Evolutionary conservation across 441 rosid species (phyloP).

Genomic region (Euphorbia celastroides): DNA sequence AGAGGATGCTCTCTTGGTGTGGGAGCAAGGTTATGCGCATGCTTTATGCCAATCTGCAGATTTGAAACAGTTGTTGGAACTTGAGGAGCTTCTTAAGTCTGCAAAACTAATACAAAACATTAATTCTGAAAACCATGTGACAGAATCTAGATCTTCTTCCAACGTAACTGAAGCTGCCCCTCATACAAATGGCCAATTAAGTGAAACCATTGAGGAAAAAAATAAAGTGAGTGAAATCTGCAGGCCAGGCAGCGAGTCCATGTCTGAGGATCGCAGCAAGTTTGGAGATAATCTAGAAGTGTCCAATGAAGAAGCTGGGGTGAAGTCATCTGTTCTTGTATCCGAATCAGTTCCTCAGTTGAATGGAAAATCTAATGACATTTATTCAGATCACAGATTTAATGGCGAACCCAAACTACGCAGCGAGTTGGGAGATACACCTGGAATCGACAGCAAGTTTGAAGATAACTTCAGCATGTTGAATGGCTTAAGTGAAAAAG

Average conservation of each 20-base stretch:
- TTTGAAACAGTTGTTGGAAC: too few relatives aligned
- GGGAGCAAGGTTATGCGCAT: too few relatives aligned
- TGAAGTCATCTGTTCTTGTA: constrained; percentile 19
- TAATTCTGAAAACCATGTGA: constrained; percentile 21
- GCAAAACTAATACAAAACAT: not conserved
- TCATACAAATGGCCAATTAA: constrained; percentile 31
- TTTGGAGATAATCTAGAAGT: constrained; percentile 19
- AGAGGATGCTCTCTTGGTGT: too few relatives aligned
- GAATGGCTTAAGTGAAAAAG: constrained; percentile 30
- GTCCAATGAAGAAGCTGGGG: constrained; percentile 23
- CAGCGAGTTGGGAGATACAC: constrained; percentile 27
- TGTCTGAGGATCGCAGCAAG: constrained; percentile 26
- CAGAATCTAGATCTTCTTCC: constrained; percentile 27
- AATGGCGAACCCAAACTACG: constrained; percentile 26
- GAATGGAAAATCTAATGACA: constrained; percentile 34
- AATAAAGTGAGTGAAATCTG: constrained; percentile 27
- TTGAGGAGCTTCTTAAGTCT: too few relatives aligned
- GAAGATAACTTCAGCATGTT: constrained; percentile 21
- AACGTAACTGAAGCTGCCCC: constrained; percentile 25
- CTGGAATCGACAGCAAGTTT: constrained; percentile 26
- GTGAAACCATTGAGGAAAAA: constrained; percentile 25
- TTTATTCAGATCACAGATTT: constrained; percentile 19
- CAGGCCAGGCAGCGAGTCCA: constrained; percentile 21
- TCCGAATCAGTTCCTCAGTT: constrained; percentile 31
- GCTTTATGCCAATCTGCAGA: too few relatives aligned